Evolutionary conservation across 331 rosid species (phyloP), one percentile per base, ranked within the genome.

Genomic region (Pyrus hybrid): DNA sequence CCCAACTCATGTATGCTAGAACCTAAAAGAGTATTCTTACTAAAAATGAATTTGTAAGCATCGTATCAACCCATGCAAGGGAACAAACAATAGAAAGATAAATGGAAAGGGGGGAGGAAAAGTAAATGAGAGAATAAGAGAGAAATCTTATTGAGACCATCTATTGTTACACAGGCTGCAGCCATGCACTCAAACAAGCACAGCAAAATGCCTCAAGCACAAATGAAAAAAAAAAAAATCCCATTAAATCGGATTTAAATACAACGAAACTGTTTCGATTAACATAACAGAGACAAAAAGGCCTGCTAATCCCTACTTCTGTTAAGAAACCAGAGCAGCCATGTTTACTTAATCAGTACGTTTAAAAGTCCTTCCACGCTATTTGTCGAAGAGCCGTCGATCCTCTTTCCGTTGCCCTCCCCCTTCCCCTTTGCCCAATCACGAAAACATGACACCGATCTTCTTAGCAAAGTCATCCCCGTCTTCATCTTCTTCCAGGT

Each of bases 391-490:
- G 21, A 17, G 57, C 57, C 57, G 10, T 51, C 21, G 0, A 51
- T 49, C n/a, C 21, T 6, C 57, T 3, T 17, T 17, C 57, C 4
- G 56, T 49, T 49, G 8, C 56, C 20, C 7, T 2, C 20, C 56
- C 8, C 20, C 56, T 64, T 62, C 65, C 62, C 45, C 47, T 63
- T 25, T 56, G 30, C 71, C 16, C 49, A 54, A 81, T 87, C 86
- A 93, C 5, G 92, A 80, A 64, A 83, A 79, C 82, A 90, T 16
- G 17, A 87, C 97, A 25, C 98, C 98, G 32, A 91, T 93, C 88
- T 91, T 93, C 91, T 93, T 93, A 16, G 97, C 98, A 69, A 93
- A 91, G 84, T 93, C 98, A 82, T 93, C 97, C 60, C 89, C 97
- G 3, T 87, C 93, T 73, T 88, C 98, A 18, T 51, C 57, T 14